phyloP scores from a whole-genome alignment of 2,329 filamentous ascomycete genomes.

The Ophiocordyceps sinensis region DNA sequence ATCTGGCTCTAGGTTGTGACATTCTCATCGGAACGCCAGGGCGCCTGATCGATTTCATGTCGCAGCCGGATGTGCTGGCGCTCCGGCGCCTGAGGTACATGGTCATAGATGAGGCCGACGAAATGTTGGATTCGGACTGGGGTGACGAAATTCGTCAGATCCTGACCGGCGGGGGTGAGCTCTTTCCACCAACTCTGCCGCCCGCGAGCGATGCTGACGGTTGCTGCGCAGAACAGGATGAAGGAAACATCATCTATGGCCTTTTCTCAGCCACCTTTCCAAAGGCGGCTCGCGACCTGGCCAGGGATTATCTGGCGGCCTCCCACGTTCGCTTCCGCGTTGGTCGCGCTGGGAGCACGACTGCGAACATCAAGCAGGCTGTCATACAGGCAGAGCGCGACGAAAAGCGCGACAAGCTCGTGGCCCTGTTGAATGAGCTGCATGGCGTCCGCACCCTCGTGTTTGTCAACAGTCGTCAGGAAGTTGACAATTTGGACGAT shows the following conservation, averaged over 20 bases:
- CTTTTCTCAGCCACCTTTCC: constrained; percentile 96
- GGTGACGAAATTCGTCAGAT: constrained; percentile 59
- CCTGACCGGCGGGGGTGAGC: constrained; percentile 66
- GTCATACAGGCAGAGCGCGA: constrained; percentile 51
- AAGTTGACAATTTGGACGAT: constrained; percentile 76
- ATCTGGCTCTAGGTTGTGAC: constrained; percentile 76
- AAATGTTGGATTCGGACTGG: constrained; percentile 76
- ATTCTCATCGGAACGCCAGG: constrained; percentile 80
- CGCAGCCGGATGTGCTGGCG: constrained; percentile 51
- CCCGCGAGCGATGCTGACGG: neutral
- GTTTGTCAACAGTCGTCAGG: constrained; percentile 72
- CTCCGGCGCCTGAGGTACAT: constrained; percentile 65
- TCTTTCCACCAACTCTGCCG: neutral
- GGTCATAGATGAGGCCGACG: constrained; percentile 89
- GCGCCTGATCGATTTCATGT: constrained; percentile 72
- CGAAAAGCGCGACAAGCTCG: constrained; percentile 55
- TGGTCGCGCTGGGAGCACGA: constrained; percentile 72
- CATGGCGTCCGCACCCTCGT: constrained; percentile 69
- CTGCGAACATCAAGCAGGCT: constrained; percentile 69
- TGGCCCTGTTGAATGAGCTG: constrained; percentile 56
- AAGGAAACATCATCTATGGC: constrained; percentile 53
- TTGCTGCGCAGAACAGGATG: constrained; percentile 49
- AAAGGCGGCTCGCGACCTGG: constrained; percentile 60
- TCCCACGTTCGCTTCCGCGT: constrained; percentile 72
- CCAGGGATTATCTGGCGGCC: constrained; percentile 57